Base-by-base conservation (phyloP, 176 grass and related monocot species). In the Oryza glaberrima region DNA sequence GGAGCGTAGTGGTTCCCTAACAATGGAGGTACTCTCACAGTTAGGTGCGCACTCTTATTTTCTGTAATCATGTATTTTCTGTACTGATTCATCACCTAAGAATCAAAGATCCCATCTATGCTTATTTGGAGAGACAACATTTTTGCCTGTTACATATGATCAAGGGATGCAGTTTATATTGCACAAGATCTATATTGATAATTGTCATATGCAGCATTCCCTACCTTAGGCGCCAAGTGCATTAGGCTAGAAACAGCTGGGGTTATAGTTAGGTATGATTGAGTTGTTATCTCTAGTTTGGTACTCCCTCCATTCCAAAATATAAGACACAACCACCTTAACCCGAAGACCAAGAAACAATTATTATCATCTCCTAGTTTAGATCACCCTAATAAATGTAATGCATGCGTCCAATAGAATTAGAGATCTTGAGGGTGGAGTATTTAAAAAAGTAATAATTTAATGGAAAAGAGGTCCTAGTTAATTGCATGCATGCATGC, bases 1-100 rank as follows among this genome's bases (percentile, higher is more conserved):
- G 75, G 85, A 94, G 84, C 81, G 58, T 65, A 86, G 87, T 78
- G 91, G 85, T 87, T 84, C 96, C 47, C 49, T 95, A 86, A 86
- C 87, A 77, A 75, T 84, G 83, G 93, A 93, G 85, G 85, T 95
- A 85, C 89, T 98, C 36, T 92, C 91, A 82, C 96, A 98, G 72
- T 86, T 98, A 93, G 96, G 96, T 98, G 85, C 69, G 81, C 78
- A 66, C 65, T 83, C 68, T 85, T 81, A 69, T 88, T 88, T 84
- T 56, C 58, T 54, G 34, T 75, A 23, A 63, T 63, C 19, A 58
- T 79, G 41, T 76, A 30, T 77, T n/a, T 68, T 32, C 26, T 80
- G 54, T 23, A 77, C 34, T 49, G 41, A n/a, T 88, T 80, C 23
- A 60, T 72, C 52, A 16, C 26, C 48, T 17, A 70, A 28, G 1